Conservation (phyloP, 768 basidiomycete species). For the Boletellus ananas region DNA sequence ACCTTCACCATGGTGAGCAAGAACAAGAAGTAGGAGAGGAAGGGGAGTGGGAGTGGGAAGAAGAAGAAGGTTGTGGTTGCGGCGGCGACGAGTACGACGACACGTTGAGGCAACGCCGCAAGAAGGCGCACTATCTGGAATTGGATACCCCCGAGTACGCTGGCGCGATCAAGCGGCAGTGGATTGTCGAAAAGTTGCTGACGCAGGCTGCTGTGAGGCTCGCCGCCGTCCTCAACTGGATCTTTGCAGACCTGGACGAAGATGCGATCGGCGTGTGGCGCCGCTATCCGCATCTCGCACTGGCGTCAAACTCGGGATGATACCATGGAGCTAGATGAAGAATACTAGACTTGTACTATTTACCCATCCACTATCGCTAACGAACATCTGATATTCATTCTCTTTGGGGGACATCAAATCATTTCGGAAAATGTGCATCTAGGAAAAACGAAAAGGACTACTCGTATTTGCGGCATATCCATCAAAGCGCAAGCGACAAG, state of each 20-base stretch:
- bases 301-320: too few species aligned
- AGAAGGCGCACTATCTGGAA: conserved; percentile 49
- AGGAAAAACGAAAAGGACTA: background rate
- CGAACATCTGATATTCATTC: too few species aligned
- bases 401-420: too few species aligned
- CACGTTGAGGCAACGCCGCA: background rate
- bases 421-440: too few species aligned
- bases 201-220: conserved; percentile 82
- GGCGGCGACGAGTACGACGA: background rate
- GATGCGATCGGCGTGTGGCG: background rate
- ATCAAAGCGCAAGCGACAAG: background rate
- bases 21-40: background rate
- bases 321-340: too few species aligned
- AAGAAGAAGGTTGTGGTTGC: too few species aligned
- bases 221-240: conserved; percentile 75
- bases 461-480: background rate
- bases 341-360: too few species aligned
- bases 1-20: background rate
- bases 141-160: conserved; percentile 81
- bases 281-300: too few species aligned
- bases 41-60: background rate
- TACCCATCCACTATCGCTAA: too few species aligned
- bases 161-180: conserved; percentile 58
- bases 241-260: conserved; percentile 40
- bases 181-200: conserved; percentile 78